A percentile compares a stretch with the other conserved stretches of the same genome.
Evolutionary conservation across 2,329 filamentous ascomycete species (phyloP).

Genomic region (Calonectria hongkongensis): DNA sequence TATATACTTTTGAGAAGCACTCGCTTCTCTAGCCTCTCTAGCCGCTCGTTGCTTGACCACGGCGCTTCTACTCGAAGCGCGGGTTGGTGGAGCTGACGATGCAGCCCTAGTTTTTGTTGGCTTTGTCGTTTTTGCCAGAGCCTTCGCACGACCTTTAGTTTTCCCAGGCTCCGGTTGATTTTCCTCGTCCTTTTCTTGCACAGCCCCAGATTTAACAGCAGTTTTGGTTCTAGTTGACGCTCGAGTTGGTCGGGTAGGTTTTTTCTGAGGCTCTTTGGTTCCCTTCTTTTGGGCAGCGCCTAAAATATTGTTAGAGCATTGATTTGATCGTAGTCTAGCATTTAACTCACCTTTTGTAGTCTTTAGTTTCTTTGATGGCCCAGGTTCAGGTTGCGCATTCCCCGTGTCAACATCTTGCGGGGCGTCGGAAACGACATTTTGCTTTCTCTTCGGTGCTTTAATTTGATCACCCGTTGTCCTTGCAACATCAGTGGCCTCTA

Average conservation of each 20-base stretch:
- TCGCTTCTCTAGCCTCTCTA: neutral
- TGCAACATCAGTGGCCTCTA: neutral
- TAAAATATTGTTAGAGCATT: neutral
- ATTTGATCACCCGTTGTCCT: neutral
- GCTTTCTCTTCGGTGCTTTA: conserved; percentile 17
- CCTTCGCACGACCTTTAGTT: neutral
- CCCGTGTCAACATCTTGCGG: neutral
- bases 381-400: neutral
- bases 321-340: neutral
- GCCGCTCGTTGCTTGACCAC: conserved; percentile 6
- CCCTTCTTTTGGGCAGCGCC: neutral
- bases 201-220: neutral
- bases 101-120: neutral
- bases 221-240: neutral
- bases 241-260: neutral
- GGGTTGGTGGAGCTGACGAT: neutral
- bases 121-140: neutral
- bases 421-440: neutral
- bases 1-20: neutral
- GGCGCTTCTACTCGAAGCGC: neutral
- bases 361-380: neutral
- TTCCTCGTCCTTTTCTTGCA: neutral
- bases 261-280: neutral
- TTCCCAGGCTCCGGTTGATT: neutral
- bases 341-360: neutral